A percentile compares a stretch with the other conserved stretches of the same genome.
Conservation (phyloP, 208 protist species). For the Phytomonas sp. region DNA sequence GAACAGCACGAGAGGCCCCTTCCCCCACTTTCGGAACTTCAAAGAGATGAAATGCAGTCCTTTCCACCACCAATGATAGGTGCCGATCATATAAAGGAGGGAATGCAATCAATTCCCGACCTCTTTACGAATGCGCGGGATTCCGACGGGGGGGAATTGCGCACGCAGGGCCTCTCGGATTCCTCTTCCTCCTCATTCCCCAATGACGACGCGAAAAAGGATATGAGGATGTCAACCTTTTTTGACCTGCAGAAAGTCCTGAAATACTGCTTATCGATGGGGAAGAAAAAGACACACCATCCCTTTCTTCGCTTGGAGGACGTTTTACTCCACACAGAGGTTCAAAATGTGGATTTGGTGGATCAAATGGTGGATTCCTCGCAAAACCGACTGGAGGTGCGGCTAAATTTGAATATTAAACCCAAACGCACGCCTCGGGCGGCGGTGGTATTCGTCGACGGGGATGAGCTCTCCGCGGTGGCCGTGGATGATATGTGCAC, state of each 20-base stretch:
- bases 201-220: not conserved
- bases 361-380: conserved; percentile 22
- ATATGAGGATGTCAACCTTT: conserved; percentile 4
- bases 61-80: conserved; percentile 36
- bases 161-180: conserved; percentile 26
- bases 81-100: conserved; percentile 42
- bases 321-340: conserved; percentile 22
- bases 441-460: conserved; percentile 67
- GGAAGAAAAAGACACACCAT: conserved; percentile 4
- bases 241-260: conserved; percentile 12
- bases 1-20: conserved; percentile 21
- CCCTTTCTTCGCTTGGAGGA: conserved; percentile 30
- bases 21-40: conserved; percentile 48
- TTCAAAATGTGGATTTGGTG: conserved; percentile 22
- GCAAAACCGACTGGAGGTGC: conserved; percentile 28
- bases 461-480: conserved; percentile 38
- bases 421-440: conserved; percentile 28
- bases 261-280: not conserved
- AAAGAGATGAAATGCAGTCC: conserved; percentile 47
- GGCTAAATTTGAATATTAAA: conserved; percentile 31
- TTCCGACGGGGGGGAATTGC: not conserved
- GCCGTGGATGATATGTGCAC: conserved; percentile 59
- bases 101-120: conserved; percentile 29
- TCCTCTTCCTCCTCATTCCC: conserved; percentile 16
- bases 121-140: conserved; percentile 34